Evolutionary conservation across 768 basidiomycete species (phyloP), one percentile per base, ranked within the genome.

Genomic region (Rhizopogon vulgaris): DNA sequence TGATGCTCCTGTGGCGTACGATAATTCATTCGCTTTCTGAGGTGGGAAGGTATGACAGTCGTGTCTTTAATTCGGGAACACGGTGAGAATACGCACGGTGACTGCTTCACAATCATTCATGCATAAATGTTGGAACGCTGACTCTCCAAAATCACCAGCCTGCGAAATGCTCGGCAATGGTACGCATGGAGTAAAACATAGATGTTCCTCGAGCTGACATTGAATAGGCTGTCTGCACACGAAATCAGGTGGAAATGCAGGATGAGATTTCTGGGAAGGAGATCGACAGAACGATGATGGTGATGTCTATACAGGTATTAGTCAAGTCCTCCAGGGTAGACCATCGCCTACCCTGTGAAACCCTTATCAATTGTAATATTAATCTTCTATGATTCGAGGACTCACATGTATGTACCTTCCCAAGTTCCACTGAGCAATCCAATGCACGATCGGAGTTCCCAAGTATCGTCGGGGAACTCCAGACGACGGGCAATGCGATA

Each of bases 381-480:
- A 42, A 38, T 58, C 62, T 58, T 39, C 42, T 12, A 65, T 37
- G 56, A 56, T 39, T 51, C 42, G 60, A 70, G 61, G 57, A 82
- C 83, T 46, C 14, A 46, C 78, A 79, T 79, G 60, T 75, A 79
- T 42, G 69, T 71, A 1, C 83, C 83, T 65, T 83, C 76, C 83
- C 83, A 85, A 53, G 77, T 60, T 3, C 81, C 83, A 27, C 78
- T 69, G 50, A 84, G 69, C 32, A 71, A 63, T 15, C 78, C 79
- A 58, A 68, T 59, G 57, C 72, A 73, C 24, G 62, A 56, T 45
- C 62, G 60, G n/a, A 55, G 58, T 52, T 64, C 63, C 54, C 60
- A 56, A 53, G 58, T 58, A 10, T 62, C 60, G 52, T 49, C 38
- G 24, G 53, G 56, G 38, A 52, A 43, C 10, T 52, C 39, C 47